Base-by-base conservation (phyloP, 2,329 filamentous ascomycete species). In the Periconia macrospinosa region DNA sequence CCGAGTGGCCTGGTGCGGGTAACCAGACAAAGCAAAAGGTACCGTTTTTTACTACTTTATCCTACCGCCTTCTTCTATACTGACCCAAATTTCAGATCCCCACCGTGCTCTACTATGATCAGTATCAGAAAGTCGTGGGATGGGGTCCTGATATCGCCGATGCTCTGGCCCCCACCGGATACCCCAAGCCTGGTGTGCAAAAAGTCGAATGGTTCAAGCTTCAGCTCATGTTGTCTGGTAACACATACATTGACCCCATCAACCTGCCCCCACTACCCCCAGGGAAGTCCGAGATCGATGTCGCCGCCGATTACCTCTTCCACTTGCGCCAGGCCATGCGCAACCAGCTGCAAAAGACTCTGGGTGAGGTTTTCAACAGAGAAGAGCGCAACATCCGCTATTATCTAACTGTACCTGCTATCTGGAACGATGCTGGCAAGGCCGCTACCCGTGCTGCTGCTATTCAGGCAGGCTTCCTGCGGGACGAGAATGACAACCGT, bases 151-250 rank as follows among this genome's bases (percentile, higher is more conserved):
- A 99, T 81, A 97, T 97, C 67, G 91, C 94, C 56, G 93, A 97
- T 77, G 94, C 94, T 60, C 84, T 97, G 61, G 93, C 94, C 49
- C 94, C 94, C 30, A 97, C 94, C 41, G 94, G 94, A 59, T 97
- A 97, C 75, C 94, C 94, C 64, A 97, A 97, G 81, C 91, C 91
- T 33, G 93, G 93, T 60, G 93, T 99, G 64, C 94, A 97, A 77
- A 97, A 97, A 80, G 93, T 97, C 20, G 94, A 97, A 79, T 99
- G 94, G 94, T 97, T 99, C 84, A 97, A 97, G 82, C 84, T 99
- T 63, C 94, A 99, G 79, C 86, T 99, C 53, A 97, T 97, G 94
- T 84, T 97, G 58, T 97, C 92, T 55, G 94, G 94, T 59, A 97
- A 97, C 82, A 97, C 94, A 43, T 97, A 97, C 76, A 97, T 97